Evolutionary conservation across 148 eudicot genomes (phyloP).

Genomic region (Rhododendron ferrugineum): DNA sequence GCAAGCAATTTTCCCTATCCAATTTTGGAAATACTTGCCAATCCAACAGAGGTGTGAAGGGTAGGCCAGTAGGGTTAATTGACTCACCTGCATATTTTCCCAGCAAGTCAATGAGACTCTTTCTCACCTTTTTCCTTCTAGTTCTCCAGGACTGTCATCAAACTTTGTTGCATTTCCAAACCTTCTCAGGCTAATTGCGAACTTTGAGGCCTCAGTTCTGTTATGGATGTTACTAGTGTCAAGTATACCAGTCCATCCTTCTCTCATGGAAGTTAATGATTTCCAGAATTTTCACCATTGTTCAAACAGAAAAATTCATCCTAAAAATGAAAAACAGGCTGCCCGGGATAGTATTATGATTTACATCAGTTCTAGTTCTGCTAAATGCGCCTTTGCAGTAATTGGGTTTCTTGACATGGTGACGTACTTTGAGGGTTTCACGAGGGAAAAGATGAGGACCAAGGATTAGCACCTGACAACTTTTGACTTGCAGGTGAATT

Average conservation of each 20-base stretch:
- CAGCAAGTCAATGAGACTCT: not conserved
- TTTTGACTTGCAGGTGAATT: conserved; percentile 40
- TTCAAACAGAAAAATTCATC: not conserved
- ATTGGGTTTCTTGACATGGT: not conserved
- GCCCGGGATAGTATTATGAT: not conserved
- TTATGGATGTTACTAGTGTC: not conserved
- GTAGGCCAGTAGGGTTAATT: not conserved
- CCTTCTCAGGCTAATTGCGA: not conserved
- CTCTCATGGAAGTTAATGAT: not conserved
- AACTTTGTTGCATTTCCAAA: not conserved
- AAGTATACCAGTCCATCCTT: not conserved
- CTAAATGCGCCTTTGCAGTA: not conserved
- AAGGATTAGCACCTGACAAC: not conserved
- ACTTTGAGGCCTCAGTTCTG: conserved; percentile 5
- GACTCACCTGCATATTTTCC: not conserved
- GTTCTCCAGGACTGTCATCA: not conserved
- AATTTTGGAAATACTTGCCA: not conserved
- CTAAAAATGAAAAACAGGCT: not conserved
- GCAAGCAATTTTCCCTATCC: not conserved
- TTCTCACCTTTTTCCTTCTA: not conserved
- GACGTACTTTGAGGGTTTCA: not conserved
- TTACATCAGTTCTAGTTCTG: not conserved
- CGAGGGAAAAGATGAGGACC: not conserved
- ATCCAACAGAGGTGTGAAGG: not conserved
- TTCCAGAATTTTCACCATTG: not conserved